Evolutionary conservation across 169 alveolate genomes (phyloP).

Genomic region (Theileria parva): DNA sequence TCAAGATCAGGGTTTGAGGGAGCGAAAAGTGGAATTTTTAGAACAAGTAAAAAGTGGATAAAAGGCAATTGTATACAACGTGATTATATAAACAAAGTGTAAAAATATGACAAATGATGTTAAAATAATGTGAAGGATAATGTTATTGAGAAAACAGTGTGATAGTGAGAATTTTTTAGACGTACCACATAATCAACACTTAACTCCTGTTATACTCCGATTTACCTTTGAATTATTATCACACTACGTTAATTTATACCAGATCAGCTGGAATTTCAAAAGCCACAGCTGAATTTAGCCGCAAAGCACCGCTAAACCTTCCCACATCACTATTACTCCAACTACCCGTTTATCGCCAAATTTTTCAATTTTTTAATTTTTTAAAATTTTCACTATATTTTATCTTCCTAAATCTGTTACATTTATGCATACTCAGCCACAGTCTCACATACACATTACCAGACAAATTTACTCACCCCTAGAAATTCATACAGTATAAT

Average conservation of each 20-base stretch:
- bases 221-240: not conserved
- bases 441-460: not conserved
- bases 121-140: not conserved
- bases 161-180: conserved; percentile 16
- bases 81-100: not conserved
- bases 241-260: not conserved
- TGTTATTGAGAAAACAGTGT: not conserved
- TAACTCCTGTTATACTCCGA: not conserved
- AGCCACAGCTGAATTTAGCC: not conserved
- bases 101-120: not conserved
- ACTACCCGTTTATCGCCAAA: not conserved
- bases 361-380: not conserved
- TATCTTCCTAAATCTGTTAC: not conserved
- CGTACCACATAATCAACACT: conserved; percentile 13
- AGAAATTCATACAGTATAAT: no score
- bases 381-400: not conserved
- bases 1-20: not conserved
- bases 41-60: not conserved
- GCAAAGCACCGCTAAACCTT: not conserved
- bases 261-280: not conserved
- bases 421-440: not conserved
- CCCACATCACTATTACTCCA: not conserved
- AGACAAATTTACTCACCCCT: no score
- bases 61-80: not conserved
- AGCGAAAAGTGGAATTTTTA: not conserved